Evolutionary conservation across 2,329 filamentous ascomycete species (phyloP), one percentile per base, ranked within the genome.

Genomic region (Penicillium psychrosexuale): DNA sequence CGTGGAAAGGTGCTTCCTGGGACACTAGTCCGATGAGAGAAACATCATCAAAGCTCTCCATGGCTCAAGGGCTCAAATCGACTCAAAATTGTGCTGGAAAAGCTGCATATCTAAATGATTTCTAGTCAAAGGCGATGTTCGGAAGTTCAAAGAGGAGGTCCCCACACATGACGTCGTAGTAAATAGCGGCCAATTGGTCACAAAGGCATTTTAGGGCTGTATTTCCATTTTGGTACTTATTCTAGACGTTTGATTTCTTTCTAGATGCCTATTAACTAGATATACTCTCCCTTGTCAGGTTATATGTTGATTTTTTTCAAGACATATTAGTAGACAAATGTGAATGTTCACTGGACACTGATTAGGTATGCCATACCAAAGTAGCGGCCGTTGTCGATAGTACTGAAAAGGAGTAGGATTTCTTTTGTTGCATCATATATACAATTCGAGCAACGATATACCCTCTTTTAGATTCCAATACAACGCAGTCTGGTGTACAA

Each of bases 41-140:
- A 43, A 69, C 68, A 53, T 74, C 69, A 54, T 74, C 70, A 33
- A 74, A 71, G 61, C 72, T 75, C 65, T 75, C 70, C 73, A 76
- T 75, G 22, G 15, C 37, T 33, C 22, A 36, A 22, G 8, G 13
- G 5, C 30, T 30, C 8, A 34, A 19, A 34, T 13, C 19, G 5
- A 19, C 30, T 31, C 6, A n/a, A 22, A 3, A 12, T 28, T n/a
- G 13, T 43, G 51, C 22, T 36, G 28, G 19, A 39, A 19, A 42
- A 40, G 36, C 46, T 55, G 33, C 36, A 48, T 43, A 34, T 17
- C n/a, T 19, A 15, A 5, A 9, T 15, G 28, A 17, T 28, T 31
- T n/a, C 8, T n/a, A 12, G 37, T 27, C 37, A 11, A 30, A 22
- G 34, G 30, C 13, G 37, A 38, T 19, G 36, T 50, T 31, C 22